Conservation (phyloP, 2,329 filamentous ascomycete genomes). For the Monilinia aucupariae region DNA sequence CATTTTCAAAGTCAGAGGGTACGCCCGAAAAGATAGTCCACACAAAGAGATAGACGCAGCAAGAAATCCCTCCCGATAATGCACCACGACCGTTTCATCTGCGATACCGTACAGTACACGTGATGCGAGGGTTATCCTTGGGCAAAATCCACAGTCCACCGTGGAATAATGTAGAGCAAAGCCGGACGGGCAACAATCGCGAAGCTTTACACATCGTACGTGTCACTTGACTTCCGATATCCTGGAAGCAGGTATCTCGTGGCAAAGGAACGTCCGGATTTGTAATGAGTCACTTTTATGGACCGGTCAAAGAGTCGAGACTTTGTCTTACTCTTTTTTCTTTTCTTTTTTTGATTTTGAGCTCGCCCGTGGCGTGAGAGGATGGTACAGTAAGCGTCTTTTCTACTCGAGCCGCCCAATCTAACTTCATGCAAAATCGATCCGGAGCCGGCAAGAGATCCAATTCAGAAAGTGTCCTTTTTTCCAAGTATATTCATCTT, state of each 20-base stretch:
- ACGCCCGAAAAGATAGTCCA: background rate
- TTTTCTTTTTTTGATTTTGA: too few relatives aligned
- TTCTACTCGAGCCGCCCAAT: background rate
- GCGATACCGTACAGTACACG: conserved; percentile 12
- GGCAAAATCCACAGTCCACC: too few relatives aligned
- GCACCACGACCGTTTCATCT: conserved; percentile 16
- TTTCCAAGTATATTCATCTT: background rate
- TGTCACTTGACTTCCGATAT: conserved; percentile 19
- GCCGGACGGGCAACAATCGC: background rate
- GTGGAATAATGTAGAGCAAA: too few relatives aligned
- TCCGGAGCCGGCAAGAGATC: background rate
- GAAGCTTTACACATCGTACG: background rate
- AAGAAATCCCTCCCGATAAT: conserved; percentile 9
- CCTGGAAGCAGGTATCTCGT: conserved; percentile 19
- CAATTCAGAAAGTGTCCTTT: background rate
- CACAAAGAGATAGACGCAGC: too few relatives aligned
- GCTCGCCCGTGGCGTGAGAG: too few relatives aligned
- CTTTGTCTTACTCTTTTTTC: conserved; percentile 17
- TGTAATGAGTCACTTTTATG: conserved; percentile 15
- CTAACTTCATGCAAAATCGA: conserved; percentile 1
- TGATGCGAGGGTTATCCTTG: too few relatives aligned
- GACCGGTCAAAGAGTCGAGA: background rate
- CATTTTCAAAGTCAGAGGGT: background rate
- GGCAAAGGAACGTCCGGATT: conserved; percentile 14
- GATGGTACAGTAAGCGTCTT: too few relatives aligned